Evolutionary conservation across 2,329 filamentous ascomycete genomes (phyloP), one percentile per base, ranked within the genome.

Genomic region (Epichloe bromicola): DNA sequence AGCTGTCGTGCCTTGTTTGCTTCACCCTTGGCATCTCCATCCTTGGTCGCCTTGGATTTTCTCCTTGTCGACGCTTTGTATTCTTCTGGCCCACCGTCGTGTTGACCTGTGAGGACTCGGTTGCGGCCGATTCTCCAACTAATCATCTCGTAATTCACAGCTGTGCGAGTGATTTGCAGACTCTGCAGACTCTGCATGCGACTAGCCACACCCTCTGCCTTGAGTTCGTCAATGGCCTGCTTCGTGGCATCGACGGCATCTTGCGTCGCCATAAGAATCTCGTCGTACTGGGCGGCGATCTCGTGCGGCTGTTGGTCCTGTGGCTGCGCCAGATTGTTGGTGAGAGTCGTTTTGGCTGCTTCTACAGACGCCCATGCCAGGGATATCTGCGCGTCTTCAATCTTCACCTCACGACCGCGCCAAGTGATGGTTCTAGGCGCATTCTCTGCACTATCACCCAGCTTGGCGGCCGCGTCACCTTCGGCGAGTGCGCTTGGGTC

Each of bases 61-160:
- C 75, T 80, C 60, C 79, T 80, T 55, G 71, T 73, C 43, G 67
- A 69, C 2, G 67, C 65, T 3, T 68, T 70, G 52, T 75, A 75
- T 17, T 76, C 74, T 19, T 78, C 67, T 15, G 76, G 66, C 15
- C 87, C 76, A 3, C 91, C 91, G 59, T 97, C 91, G 50, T 85
- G 76, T 6, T 79, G 72, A n/a, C 91, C 90, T 48, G 88, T 87
- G 55, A 98, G 72, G 0, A 95, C 85, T 50, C 93, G 78, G 67
- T 98, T 97, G 46, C 93, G 83, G 26, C 91, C 91, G 56, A 97
- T 87, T 65, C 93, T 80, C 90, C 90, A 97, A 62, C 88, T 90
- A 51, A 98, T 85, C 67, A 96, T 81, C 57, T 88, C 87, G 65
- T 95, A 97, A 67, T 93, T 95, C 51, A 97, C 88, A 1, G 91